Conservation (phyloP, 805 yeast species). For the Torulaspora quercuum region DNA sequence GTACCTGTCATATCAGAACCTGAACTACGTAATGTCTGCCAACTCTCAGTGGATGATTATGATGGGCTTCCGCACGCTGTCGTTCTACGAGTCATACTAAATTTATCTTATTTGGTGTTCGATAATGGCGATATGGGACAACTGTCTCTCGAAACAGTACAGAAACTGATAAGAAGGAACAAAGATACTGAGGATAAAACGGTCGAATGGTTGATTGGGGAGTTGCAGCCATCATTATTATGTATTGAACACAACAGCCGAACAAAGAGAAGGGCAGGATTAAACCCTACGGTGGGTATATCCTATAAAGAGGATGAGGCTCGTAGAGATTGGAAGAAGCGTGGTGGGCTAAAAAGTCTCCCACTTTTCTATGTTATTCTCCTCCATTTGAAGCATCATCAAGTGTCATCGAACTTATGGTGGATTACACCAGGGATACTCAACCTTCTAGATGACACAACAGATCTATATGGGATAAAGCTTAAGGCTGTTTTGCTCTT, state of each 20-base stretch:
- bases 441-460: conserved; percentile 32
- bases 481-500: conserved; percentile 28
- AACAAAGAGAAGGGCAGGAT: conserved; percentile 17
- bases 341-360: conserved; percentile 28
- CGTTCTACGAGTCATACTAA: conserved; percentile 4
- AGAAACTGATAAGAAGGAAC: conserved; percentile 1
- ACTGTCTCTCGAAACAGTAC: conserved; percentile 1
- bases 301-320: conserved; percentile 23
- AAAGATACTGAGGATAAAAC: conserved; percentile 2
- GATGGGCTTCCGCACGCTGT: conserved; percentile 6
- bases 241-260: conserved; percentile 6
- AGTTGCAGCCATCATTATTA: conserved; percentile 16
- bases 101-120: conserved; percentile 11
- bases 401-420: conserved; percentile 30
- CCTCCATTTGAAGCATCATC: conserved; percentile 15
- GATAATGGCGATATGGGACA: conserved; percentile 6
- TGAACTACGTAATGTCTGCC: conserved; percentile 8
- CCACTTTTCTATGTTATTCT: conserved; percentile 28
- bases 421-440: conserved; percentile 37
- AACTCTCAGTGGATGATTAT: conserved; percentile 1
- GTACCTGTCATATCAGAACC: conserved; percentile 7
- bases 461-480: conserved; percentile 26
- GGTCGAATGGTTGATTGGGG: conserved; percentile 9
- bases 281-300: conserved; percentile 34
- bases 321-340: conserved; percentile 21